A percentile compares a stretch with the other conserved stretches of the same genome.
Conservation (phyloP, 1,284 basidiomycete species). For the Naganishia albida region DNA sequence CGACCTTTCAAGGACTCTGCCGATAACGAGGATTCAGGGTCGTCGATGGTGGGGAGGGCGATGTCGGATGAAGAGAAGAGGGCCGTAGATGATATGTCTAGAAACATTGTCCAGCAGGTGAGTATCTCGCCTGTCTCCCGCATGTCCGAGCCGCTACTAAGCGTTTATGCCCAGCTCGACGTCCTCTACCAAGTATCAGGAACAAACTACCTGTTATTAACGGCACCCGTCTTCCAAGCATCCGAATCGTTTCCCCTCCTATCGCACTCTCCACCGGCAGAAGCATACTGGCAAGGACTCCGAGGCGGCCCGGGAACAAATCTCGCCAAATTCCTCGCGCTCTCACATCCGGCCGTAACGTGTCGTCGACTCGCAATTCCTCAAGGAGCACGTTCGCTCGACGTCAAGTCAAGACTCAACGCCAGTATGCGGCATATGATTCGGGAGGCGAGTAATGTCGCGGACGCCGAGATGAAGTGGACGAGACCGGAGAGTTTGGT, state of each 20-base stretch:
- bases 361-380: constrained; percentile 35
- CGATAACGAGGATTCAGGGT: background rate
- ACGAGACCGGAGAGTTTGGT: constrained; percentile 34
- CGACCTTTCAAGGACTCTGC: background rate
- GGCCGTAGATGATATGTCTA: constrained; percentile 6
- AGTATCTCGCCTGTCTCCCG: background rate
- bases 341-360: constrained; percentile 32
- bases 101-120: constrained; percentile 27
- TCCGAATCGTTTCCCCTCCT: constrained; percentile 31
- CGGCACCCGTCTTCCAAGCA: constrained; percentile 32
- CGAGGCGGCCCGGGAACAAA: constrained; percentile 32
- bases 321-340: constrained; percentile 33
- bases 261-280: constrained; percentile 27
- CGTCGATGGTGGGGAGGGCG: constrained; percentile 14
- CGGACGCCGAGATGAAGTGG: constrained; percentile 38
- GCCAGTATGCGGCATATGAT: constrained; percentile 34
- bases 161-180: constrained; percentile 6
- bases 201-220: constrained; percentile 35
- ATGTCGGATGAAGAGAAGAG: constrained; percentile 24
- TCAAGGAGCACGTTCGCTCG: constrained; percentile 28
- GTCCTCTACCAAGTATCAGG: constrained; percentile 17
- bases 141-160: background rate
- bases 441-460: constrained; percentile 30
- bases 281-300: constrained; percentile 32
- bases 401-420: constrained; percentile 35